phyloP scores from a whole-genome alignment of 2,329 filamentous ascomycete species.

The Phyllosticta citrichinensis region DNA sequence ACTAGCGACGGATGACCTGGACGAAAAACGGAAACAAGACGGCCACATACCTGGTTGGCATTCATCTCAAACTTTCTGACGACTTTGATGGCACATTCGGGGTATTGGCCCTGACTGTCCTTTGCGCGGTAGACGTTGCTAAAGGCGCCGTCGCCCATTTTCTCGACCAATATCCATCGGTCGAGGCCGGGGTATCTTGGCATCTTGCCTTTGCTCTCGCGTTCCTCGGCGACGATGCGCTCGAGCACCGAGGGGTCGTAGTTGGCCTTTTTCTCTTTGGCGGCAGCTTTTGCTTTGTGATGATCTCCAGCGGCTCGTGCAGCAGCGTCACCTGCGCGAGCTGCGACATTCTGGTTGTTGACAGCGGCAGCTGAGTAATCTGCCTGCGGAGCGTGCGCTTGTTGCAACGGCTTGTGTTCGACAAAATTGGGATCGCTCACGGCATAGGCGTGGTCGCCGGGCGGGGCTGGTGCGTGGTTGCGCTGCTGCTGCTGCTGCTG shows the following conservation, averaged over 20 bases:
- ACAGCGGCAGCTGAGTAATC: constrained; percentile 56
- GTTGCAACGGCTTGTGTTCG: constrained; percentile 43
- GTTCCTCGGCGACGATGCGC: constrained; percentile 84
- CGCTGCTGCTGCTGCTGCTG: constrained; percentile 36
- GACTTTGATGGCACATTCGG: constrained; percentile 93
- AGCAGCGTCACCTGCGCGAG: constrained; percentile 56
- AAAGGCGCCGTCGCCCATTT: constrained; percentile 98
- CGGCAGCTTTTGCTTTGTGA: constrained; percentile 42
- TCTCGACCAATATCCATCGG: constrained; percentile 77
- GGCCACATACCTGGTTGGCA: constrained; percentile 80
- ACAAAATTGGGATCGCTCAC: constrained; percentile 53
- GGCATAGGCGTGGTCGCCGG: constrained; percentile 45
- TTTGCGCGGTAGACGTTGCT: constrained; percentile 93
- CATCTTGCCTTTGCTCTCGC: constrained; percentile 73
- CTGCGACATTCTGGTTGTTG: constrained; percentile 54
- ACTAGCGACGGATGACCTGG: constrained; percentile 2
- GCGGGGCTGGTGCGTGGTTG: constrained; percentile 26
- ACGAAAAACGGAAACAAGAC: constrained; percentile 16
- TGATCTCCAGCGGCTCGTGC: constrained; percentile 53
- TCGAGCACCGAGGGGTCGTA: constrained; percentile 61
- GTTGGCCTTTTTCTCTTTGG: constrained; percentile 35
- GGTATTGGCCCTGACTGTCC: constrained; percentile 60
- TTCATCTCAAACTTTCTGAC: constrained; percentile 99
- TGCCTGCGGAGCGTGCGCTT: constrained; percentile 38
- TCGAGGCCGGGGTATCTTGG: constrained; percentile 78